Percentiles rank a stretch among this genome's conserved stretches.
These are phyloP conservation scores for Tricholoma flavovirens DNA, from an alignment of 768 basidiomycete genomes.

Conservation along the genomic window DNA sequence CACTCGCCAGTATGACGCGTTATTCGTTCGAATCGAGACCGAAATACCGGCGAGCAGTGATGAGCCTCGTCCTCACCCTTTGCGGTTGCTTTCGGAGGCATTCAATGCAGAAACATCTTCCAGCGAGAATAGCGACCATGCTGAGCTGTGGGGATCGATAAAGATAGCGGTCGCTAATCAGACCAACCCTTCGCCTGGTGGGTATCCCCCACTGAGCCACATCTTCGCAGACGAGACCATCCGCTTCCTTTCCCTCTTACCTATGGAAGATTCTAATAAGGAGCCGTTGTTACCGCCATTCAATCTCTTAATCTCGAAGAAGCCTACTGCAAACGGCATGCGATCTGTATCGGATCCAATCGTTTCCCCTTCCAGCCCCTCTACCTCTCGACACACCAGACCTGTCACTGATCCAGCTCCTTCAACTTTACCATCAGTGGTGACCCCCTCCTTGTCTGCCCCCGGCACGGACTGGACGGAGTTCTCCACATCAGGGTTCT, in stretches of 20 bases:
- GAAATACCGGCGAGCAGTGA: slow-evolving; percentile 35
- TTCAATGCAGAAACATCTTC: slow-evolving; percentile 35
- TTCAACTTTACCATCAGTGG: slow-evolving; percentile 17
- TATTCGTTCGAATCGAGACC: slow-evolving; percentile 62
- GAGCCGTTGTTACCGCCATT: slow-evolving; percentile 28
- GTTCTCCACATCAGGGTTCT: slow-evolving; percentile 64
- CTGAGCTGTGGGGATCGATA: slow-evolving; percentile 51
- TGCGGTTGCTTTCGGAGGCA: slow-evolving; percentile 58
- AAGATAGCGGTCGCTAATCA: slow-evolving; percentile 34
- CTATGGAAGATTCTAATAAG: slow-evolving; percentile 32
- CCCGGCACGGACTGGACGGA: slow-evolving; percentile 54
- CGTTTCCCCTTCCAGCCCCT: slow-evolving; percentile 14
- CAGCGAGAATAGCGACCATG: slow-evolving; percentile 29
- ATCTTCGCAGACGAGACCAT: slow-evolving; percentile 71
- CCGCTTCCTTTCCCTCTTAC: slow-evolving; percentile 44
- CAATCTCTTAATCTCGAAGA: slow-evolving; percentile 21
- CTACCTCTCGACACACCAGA: slow-evolving; percentile 20
- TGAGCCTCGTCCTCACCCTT: slow-evolving; percentile 43
- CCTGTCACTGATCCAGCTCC: slow-evolving; percentile 23
- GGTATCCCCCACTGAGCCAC: slow-evolving; percentile 36
- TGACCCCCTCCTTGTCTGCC: slow-evolving; percentile 12
- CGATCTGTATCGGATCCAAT: slow-evolving; percentile 24
- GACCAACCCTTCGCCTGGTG: slow-evolving; percentile 28
- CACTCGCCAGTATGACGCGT: slow-evolving; percentile 56
- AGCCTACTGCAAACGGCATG: slow-evolving; percentile 22